Base-by-base conservation (phyloP, 306 rosid species). In the Senna tora region DNA sequence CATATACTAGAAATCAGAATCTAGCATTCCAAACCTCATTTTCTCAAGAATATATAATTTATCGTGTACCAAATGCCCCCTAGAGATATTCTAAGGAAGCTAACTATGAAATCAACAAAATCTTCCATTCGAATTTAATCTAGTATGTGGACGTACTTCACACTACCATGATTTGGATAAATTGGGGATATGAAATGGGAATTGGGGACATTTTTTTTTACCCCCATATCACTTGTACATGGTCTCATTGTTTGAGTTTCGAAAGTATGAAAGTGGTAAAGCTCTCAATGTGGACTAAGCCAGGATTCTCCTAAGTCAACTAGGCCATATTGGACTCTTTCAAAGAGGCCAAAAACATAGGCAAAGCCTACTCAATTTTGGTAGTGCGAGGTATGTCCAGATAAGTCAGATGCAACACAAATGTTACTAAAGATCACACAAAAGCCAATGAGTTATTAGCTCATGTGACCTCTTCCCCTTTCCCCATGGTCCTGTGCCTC, bases 21-120 rank as follows among this genome's bases (percentile, higher is more conserved):
- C 21, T 15, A 49, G 6, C 21, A 49, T 49, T 49, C 10, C 2
- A 49, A 9, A 49, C 17, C 53, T n/a, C 53, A n/a, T 9, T 15
- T n/a, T n/a, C 53, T 49, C 30, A 25, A 25, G 3, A 42, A 39
- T 7, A 39, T 39, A 39, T 7, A 39, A 39, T 39, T 10, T 39
- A 10, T 9, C 43, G 8, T 9, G 4, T 43, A 13, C 5, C 49
- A 43, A 43, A 43, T 13, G 16, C 13, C 21, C 78, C 78, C 1
- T 25, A 78, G 30, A 78, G 30, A 75, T 7, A 78, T 65, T 28
- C 69, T 2, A 6, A 78, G 82, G 41, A 78, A 72, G 65, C 70
- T 49, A 72, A 78, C 59, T 6, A 78, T 46, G 22, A 65, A 78
- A 47, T 78, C 19, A 47, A 66, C 70, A 50, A 78, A 66, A 54